Evolutionary conservation across 495 filamentous ascomycete genomes (phyloP), one percentile per base, ranked within the genome.

Genomic region (Aspergillus steynii): DNA sequence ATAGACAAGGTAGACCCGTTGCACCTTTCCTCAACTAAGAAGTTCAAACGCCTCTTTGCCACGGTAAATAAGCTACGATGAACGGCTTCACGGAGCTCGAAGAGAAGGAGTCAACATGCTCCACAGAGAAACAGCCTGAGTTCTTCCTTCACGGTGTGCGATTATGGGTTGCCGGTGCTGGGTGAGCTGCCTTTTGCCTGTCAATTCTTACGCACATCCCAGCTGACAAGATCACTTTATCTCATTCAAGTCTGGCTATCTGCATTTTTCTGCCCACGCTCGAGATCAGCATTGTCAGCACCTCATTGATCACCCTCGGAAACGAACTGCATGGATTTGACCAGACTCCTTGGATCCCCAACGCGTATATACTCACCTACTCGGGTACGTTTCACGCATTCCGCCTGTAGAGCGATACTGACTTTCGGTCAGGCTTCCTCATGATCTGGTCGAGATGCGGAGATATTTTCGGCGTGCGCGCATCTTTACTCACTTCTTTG

Each of bases 211-310:
- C 31, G 31, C 31, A 7, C 2, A 42, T 42, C 1, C 9, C 7
- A 42, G 37, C 37, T 34, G 9, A 34, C 31, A 9, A 34, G 55
- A 56, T 20, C 20, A 20, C 12, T 1, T 49, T 28, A 15, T 20
- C 20, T 20, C 20, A 49, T 45, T 5, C 14, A 29, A 87, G 83
- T 9, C 70, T 86, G 48, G 75, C 80, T 14, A 51, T 83, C 4
- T 75, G 78, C 46, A 76, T 88, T 6, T 80, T 88, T 54, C 78
- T 88, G 25, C 79, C 82, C 9, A 82, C 77, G 20, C 64, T 87
- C 3, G 86, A 89, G 61, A 78, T 61, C 28, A 83, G 81, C 3
- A 87, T 88, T 53, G 82, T 88, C n/a, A 83, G 80, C 29, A 88
- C 85, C 0, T 78, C 85, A 0, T 69, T 87, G 5, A 76, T 86